Base-by-base conservation (phyloP, 371 early-diverging fungal genomes). In the Cokeromyces recurvatus region DNA sequence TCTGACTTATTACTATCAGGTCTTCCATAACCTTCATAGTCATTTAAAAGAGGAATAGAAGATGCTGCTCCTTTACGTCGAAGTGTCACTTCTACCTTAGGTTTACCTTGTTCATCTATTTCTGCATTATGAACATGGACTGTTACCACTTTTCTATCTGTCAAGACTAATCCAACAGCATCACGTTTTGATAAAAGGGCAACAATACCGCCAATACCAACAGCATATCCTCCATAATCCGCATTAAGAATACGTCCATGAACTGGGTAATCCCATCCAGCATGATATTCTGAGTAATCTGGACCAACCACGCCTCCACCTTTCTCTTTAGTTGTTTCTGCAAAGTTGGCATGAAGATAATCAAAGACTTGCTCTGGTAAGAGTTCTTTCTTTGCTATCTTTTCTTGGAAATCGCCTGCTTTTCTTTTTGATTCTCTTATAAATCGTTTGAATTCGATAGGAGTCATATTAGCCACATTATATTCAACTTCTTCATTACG, bases 121-220 rank as follows among this genome's bases (percentile, higher is more conserved):
- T 71, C 74, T 15, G 85, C 85, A 19, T 66, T 65, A 43, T 69
- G 57, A 14, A 88, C 83, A 46, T 75, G 85, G 72, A 84, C 85
- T 2, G 66, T 64, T 34, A 74, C 79, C 32, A 84, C 57, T 32
- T 46, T 25, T 52, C 74, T 53, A 38, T 66, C 64, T 9, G 29
- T 53, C 21, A 49, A 38, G 14, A 55, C 42, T 16, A 60, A 34
- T 14, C 62, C 77, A 17, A 62, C 14, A 17, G 68, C 46, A 16
- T 53, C 39, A 27, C 55, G 51, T 12, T 57, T 48, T 5, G 75
- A 73, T 43, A 89, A 49, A 4, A 50, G 39, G 17, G 84, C 88
- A 11, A 85, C 70, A 12, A 87, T 68, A 43, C 90, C 90, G 29
- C 73, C 80, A 46, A 88, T 71, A 35, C 86, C 90, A 16, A 86